phyloP scores from a whole-genome alignment of 106 monocot species.

The Platanthera zijinensis region DNA sequence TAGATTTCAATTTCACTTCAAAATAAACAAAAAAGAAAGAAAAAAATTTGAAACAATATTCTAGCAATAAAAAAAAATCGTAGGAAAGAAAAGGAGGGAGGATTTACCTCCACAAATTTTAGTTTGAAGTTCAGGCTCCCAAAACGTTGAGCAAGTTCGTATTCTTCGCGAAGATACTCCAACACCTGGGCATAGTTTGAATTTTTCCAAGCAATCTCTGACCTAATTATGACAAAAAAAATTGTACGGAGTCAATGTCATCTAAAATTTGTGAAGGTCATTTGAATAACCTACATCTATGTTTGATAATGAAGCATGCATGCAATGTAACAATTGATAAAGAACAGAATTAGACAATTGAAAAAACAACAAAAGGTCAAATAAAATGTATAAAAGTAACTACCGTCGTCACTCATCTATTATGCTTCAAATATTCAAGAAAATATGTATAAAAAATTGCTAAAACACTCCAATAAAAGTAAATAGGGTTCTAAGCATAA shows the following conservation, averaged over 20 bases:
- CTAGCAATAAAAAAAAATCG: neutral
- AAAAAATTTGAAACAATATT: neutral
- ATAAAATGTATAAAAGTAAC: neutral
- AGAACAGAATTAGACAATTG: no score
- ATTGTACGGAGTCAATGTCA: neutral
- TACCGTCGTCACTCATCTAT: neutral
- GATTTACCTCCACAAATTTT: constrained; percentile 73
- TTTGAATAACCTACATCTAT: neutral
- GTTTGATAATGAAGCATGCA: neutral
- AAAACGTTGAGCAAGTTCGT: constrained; percentile 68
- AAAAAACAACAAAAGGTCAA: neutral
- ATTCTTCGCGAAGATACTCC: constrained; percentile 78
- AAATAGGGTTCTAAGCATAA: no score
- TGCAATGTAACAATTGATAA: no score
- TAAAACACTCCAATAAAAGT: no score
- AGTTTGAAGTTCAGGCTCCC: constrained; percentile 73
- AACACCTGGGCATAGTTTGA: constrained; percentile 74
- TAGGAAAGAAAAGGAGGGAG: neutral
- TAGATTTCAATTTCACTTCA: no score
- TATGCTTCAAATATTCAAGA: no score
- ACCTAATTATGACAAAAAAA: constrained; percentile 18
- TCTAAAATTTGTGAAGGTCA: neutral
- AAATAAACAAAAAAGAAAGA: neutral
- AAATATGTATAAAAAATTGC: no score
- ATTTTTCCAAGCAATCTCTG: constrained; percentile 84